A percentile compares a stretch with the other conserved stretches of the same genome.
phyloP scores from a whole-genome alignment of 345 rosid genomes.

The Euclidium syriacum region DNA sequence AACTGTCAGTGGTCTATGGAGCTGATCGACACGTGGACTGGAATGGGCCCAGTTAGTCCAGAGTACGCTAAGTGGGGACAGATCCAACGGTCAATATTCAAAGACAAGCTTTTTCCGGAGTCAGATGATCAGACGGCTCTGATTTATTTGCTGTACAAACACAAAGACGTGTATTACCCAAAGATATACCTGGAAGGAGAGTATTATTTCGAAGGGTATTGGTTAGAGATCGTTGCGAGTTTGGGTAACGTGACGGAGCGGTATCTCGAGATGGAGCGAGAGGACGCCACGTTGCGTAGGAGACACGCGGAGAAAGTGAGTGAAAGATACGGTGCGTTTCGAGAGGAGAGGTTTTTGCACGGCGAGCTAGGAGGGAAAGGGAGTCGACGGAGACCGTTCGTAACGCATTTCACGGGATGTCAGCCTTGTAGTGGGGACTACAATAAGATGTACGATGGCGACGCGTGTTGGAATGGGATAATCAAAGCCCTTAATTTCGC shows the following conservation, averaged over 20 bases:
- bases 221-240: conserved; percentile 54
- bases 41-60: conserved; percentile 53
- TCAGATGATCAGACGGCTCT: conserved; percentile 93
- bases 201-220: conserved; percentile 70
- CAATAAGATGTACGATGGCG: conserved; percentile 65
- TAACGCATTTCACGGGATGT: conserved; percentile 94
- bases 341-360: conserved; percentile 48
- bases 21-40: conserved; percentile 59
- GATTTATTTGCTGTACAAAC: conserved; percentile 48
- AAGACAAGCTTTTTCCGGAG: conserved; percentile 75
- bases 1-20: conserved; percentile 96
- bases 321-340: conserved; percentile 53
- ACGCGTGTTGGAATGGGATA: conserved; percentile 76
- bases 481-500: conserved; percentile 86
- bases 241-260: conserved; percentile 52
- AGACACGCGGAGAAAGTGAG: conserved; percentile 92
- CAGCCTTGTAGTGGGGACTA: conserved; percentile 93
- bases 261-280: conserved; percentile 48
- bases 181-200: conserved; percentile 72
- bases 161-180: conserved; percentile 45
- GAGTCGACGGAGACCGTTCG: conserved; percentile 68
- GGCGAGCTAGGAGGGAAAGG: conserved; percentile 52
- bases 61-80: conserved; percentile 60
- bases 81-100: conserved; percentile 58
- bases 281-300: conserved; percentile 42